Evolutionary conservation across 306 rosid genomes (phyloP), one percentile per base, ranked within the genome.

Genomic region (Gillenia trifoliata): DNA sequence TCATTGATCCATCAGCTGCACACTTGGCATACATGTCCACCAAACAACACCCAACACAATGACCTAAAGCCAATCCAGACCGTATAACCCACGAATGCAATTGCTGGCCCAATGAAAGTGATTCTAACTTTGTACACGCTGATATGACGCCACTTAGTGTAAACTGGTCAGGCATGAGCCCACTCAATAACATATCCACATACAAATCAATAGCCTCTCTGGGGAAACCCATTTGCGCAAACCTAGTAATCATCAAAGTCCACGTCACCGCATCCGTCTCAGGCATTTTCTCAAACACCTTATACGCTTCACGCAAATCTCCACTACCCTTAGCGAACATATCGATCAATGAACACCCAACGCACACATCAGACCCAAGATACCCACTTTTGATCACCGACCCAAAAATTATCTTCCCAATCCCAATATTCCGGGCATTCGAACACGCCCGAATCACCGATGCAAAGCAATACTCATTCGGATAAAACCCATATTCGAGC

Each of bases 1-100:
- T 49, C 72, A 71, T 40, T 0, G 16, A 19, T 43, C 77, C 77
- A 52, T 64, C 72, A 54, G 29, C 56, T 2, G 7, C 38, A 78
- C 72, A 70, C 40, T 78, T 78, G 0, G 72, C 76, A 77, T 77
- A 77, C 81, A 63, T 36, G 45, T 70, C 77, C 72, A 78, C 66
- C 57, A 78, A 70, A 40, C 71, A 78, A 52, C 77, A 78, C 38
- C 66, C 72, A 12, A 78, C 81, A 28, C 57, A 78, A 33, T 50
- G 66, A 50, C 65, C 71, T 33, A 64, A 71, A 13, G 10, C 66
- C 64, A 70, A 38, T 43, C 81, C 71, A 10, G 36, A 70, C 45
- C 47, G 23, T 36, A 50, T 43, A 16, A 56, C 75, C 76, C 36
- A 43, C 11, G 76, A 71, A 50, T 77, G 81, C 76, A 77, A 29